A percentile compares a stretch with the other conserved stretches of the same genome.
phyloP scores from a whole-genome alignment of 2,329 filamentous ascomycete species.

The Fonsecaea nubica region DNA sequence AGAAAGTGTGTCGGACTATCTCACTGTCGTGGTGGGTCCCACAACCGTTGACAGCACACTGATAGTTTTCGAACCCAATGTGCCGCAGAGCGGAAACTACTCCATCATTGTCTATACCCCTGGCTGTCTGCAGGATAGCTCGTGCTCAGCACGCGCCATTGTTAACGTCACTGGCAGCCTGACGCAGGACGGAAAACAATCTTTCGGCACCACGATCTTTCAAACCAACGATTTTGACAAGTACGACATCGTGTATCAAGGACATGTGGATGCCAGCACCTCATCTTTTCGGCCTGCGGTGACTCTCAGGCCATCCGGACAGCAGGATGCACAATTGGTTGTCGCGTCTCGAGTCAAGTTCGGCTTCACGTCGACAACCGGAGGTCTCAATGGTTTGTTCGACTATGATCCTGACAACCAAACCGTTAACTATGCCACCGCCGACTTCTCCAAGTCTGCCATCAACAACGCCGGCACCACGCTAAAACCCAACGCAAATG shows the following conservation, averaged over 20 bases:
- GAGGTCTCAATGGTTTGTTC: slow-evolving; percentile 85
- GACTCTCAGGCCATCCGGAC: slow-evolving; percentile 72
- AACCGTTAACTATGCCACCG: slow-evolving; percentile 51
- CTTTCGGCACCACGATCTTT: slow-evolving; percentile 69
- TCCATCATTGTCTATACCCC: slow-evolving; percentile 90
- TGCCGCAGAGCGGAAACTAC: slow-evolving; percentile 89
- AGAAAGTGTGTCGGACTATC: slow-evolving; percentile 75
- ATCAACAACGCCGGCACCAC: slow-evolving; percentile 77
- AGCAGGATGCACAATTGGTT: slow-evolving; percentile 69
- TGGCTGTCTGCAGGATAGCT: slow-evolving; percentile 80
- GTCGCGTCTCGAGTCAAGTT: slow-evolving; percentile 92
- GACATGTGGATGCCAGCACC: slow-evolving; percentile 77
- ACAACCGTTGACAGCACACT: slow-evolving; percentile 62
- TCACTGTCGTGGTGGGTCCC: slow-evolving; percentile 70
- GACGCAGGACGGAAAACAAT: slow-evolving; percentile 56
- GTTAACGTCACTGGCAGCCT: slow-evolving; percentile 81
- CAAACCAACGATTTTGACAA: slow-evolving; percentile 98
- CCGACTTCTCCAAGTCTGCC: slow-evolving; percentile 72
- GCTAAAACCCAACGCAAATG: slow-evolving; percentile 70
- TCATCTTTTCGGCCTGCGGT: slow-evolving; percentile 78
- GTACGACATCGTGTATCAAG: slow-evolving; percentile 90
- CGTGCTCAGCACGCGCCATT: slow-evolving; percentile 76
- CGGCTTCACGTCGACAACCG: slow-evolving; percentile 65
- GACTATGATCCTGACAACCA: slow-evolving; percentile 77
- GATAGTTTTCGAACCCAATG: slow-evolving; percentile 81